Conservation (phyloP, 2,329 filamentous ascomycete species). For the Macroventuria anomochaeta region DNA sequence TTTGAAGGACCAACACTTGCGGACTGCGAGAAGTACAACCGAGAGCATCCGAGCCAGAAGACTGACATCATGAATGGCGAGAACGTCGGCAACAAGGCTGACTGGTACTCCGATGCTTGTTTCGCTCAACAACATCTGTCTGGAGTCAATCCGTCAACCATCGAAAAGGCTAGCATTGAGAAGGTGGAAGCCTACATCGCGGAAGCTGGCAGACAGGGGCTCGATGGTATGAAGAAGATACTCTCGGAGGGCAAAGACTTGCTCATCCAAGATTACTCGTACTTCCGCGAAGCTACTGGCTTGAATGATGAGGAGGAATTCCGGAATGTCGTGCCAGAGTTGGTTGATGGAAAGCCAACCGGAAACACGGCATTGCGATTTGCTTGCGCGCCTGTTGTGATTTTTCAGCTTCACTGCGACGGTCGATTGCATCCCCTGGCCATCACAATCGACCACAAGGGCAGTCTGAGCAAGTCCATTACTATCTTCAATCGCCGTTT, state of each 20-base stretch:
- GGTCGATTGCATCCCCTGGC: slow-evolving; percentile 14
- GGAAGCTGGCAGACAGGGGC: slow-evolving; percentile 8
- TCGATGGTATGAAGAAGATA: neutral
- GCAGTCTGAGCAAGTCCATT: slow-evolving; percentile 9
- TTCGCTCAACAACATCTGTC: slow-evolving; percentile 17
- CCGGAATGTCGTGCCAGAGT: slow-evolving; percentile 3
- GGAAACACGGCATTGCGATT: slow-evolving; percentile 2
- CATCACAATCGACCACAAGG: slow-evolving; percentile 17
- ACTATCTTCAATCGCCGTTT: slow-evolving; percentile 14
- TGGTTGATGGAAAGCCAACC: slow-evolving; percentile 1
- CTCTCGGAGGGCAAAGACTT: slow-evolving; percentile 4
- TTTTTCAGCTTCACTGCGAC: slow-evolving; percentile 15
- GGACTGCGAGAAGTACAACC: slow-evolving; percentile 16
- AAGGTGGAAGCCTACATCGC: neutral
- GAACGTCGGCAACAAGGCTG: slow-evolving; percentile 11
- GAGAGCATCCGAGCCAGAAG: slow-evolving; percentile 6
- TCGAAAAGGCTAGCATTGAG: neutral
- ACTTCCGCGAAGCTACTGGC: slow-evolving; percentile 11
- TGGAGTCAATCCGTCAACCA: slow-evolving; percentile 16
- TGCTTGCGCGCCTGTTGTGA: slow-evolving; percentile 11
- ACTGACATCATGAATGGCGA: slow-evolving; percentile 19
- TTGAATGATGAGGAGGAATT: slow-evolving; percentile 3
- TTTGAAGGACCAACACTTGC: slow-evolving; percentile 14
- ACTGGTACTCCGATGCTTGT: slow-evolving; percentile 18
- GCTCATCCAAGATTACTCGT: slow-evolving; percentile 17